Evolutionary conservation across 306 rosid species (phyloP), one percentile per base, ranked within the genome.

Genomic region (Corylus heterophylla): DNA sequence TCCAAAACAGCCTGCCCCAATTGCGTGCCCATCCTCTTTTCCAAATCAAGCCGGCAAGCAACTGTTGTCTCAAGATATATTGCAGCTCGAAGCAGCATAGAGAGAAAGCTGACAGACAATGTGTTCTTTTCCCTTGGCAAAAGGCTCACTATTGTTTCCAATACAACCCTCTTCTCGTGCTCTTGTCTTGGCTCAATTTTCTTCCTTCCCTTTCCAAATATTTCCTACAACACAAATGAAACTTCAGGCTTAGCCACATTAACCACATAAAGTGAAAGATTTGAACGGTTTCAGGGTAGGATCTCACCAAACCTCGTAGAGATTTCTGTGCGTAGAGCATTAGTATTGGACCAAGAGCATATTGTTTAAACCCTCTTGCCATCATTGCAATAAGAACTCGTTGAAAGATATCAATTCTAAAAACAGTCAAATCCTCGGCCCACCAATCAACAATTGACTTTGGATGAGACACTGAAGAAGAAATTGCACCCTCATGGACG

Each of bases 241-340:
- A 56, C 58, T 72, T 81, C 31, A 72, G 79, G 18, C 62, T 39
- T 37, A 70, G 77, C 71, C 79, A 69, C 37, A 25, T 61, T 39
- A 66, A 73, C 12, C 69, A 31, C n/a, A 54, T 35, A 7, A 12
- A 45, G 48, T 45, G 48, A 20, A 85, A 72, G 39, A 77, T 7
- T 44, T 31, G 1, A 17, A 77, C 72, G 12, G 3, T 77, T 85
- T 61, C 55, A 83, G 91, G 31, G 74, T 51, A 83, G 88, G 84
- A 78, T 89, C 99, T 95, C 94, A 95, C 99, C 99, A 92, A 91
- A 87, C 97, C 96, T 89, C 94, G 86, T 31, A 96, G 94, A 67
- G 97, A 93, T 90, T 96, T 93, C 89, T 96, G 96, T 12, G 99
- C 99, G 80, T 93, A 96, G 76, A 96, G 98, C 98, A 93, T 96